These are phyloP conservation scores for Arabidopsis arenosa DNA, from an alignment of 345 rosid species.

Conservation along the genomic window DNA sequence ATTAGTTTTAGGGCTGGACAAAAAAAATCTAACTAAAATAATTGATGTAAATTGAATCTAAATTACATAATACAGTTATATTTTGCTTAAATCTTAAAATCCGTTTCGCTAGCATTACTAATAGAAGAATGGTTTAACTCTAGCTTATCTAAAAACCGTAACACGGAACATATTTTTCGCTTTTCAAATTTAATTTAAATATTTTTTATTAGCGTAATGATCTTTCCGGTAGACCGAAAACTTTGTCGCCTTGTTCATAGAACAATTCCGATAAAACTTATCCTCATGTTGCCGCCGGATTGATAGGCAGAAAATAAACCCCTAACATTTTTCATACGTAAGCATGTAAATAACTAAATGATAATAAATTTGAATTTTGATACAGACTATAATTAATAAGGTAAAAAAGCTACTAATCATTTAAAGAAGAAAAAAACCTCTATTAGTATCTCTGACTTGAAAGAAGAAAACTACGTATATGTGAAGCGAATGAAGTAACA, in stretches of 20 bases:
- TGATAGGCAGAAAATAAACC: neutral
- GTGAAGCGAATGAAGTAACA: conserved; percentile 7
- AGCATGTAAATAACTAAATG: neutral
- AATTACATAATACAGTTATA: neutral
- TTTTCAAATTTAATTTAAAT: neutral
- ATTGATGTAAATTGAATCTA: too few species aligned
- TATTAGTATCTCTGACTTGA: neutral
- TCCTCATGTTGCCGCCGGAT: neutral
- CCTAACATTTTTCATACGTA: neutral
- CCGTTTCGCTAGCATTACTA: neutral
- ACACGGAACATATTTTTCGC: neutral
- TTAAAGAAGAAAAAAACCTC: neutral
- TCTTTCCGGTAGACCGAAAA: neutral
- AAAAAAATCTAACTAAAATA: too few species aligned
- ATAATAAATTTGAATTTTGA: neutral
- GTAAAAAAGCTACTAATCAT: neutral
- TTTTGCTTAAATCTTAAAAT: too few species aligned
- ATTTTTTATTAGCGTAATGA: neutral
- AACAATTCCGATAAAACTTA: neutral
- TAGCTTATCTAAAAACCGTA: neutral
- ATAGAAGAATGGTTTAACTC: neutral
- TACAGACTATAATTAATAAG: neutral
- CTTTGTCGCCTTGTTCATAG: neutral
- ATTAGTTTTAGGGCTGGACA: neutral
- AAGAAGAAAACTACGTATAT: neutral